Percentiles rank a stretch among this genome's conserved stretches.
These are phyloP conservation scores for Drosera spatulata DNA, from an alignment of 179 eudicot species.

Conservation along the genomic window DNA sequence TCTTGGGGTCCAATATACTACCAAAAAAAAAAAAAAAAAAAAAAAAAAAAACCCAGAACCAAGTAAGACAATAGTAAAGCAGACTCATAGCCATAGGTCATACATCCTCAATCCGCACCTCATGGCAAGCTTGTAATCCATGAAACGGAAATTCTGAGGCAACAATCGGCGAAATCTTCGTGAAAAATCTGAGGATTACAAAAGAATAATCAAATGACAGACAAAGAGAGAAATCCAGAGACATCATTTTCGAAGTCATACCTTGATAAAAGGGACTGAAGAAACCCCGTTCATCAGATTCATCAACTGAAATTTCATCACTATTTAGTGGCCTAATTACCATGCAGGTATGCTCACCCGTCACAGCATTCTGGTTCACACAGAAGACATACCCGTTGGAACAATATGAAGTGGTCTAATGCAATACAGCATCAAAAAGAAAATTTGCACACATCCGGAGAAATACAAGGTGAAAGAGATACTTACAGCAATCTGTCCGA, in stretches of 20 bases:
- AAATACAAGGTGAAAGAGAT: conserved; percentile 1
- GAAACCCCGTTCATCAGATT: neutral
- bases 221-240: conserved; percentile 1
- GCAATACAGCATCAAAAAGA: neutral
- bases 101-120: conserved; percentile 30
- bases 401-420: neutral
- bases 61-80: conserved; percentile 1
- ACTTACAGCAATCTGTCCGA: conserved; percentile 64
- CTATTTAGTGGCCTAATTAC: conserved; percentile 52
- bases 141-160: conserved; percentile 29
- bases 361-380: conserved; percentile 48
- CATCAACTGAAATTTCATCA: conserved; percentile 52
- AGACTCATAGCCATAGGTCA: neutral
- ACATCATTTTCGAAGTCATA: conserved; percentile 9
- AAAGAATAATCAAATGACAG: conserved; percentile 4
- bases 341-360: conserved; percentile 95
- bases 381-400: neutral
- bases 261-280: conserved; percentile 36
- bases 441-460: neutral
- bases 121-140: conserved; percentile 91
- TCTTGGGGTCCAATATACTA: conserved; percentile 81
- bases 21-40: conserved; percentile 1
- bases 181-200: conserved; percentile 44
- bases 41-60: too few species aligned
- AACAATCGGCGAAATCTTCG: conserved; percentile 37